A percentile compares a stretch with the other conserved stretches of the same genome.
These are phyloP conservation scores for Baeospora myosura DNA, from an alignment of 1,284 basidiomycete species.

Conservation along the genomic window DNA sequence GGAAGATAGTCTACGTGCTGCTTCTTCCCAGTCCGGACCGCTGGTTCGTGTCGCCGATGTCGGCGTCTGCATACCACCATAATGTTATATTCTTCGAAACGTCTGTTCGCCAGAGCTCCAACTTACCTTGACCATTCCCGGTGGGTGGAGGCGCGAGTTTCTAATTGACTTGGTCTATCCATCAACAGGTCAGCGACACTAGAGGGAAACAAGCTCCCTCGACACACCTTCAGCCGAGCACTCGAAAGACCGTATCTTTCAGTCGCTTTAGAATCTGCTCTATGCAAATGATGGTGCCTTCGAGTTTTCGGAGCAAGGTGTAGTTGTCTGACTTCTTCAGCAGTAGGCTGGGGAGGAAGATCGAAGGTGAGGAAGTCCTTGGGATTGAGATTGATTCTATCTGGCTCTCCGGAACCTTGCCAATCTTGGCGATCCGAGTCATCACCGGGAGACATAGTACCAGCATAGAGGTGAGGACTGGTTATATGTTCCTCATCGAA, in stretches of 20 bases:
- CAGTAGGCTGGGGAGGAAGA: constrained; percentile 14
- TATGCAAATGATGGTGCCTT: constrained; percentile 7
- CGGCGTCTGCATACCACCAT: too few species aligned
- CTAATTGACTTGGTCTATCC: too few species aligned
- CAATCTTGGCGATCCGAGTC: not conserved
- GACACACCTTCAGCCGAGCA: constrained; percentile 4
- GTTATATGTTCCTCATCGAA: constrained; percentile 3
- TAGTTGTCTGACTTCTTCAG: constrained; percentile 7
- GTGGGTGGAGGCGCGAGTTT: too few species aligned
- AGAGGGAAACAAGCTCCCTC: too few species aligned
- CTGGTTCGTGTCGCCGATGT: too few species aligned
- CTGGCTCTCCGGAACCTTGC: not conserved
- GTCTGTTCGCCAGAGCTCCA: too few species aligned
- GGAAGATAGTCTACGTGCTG: too few species aligned
- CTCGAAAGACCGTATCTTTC: constrained; percentile 6
- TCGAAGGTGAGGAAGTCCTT: constrained; percentile 14
- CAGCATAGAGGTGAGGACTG: not conserved
- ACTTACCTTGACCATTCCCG: too few species aligned
- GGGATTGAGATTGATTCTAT: not conserved
- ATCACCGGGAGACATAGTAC: not conserved
- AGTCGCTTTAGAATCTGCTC: constrained; percentile 8
- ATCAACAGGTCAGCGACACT: not conserved
- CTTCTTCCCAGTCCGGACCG: too few species aligned
- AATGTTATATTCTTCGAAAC: too few species aligned
- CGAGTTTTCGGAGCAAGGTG: not conserved